Conservation (phyloP, 139 green algal genomes). For the Ostreobium quekettii region DNA sequence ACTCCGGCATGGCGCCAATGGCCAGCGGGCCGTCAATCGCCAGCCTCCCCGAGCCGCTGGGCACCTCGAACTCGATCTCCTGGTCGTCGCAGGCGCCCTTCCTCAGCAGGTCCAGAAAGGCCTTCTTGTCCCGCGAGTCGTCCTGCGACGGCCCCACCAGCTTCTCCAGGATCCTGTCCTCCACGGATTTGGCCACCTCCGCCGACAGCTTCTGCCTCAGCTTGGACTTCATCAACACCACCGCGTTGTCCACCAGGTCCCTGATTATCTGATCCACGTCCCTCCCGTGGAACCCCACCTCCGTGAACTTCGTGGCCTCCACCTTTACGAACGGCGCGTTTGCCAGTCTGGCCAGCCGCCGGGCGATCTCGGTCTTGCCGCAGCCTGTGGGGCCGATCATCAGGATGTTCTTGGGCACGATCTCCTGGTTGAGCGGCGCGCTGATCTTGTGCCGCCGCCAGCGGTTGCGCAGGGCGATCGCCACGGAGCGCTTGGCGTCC, state of each 20-base stretch:
- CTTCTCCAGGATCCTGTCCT: constrained; percentile 23
- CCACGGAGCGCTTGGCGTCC: constrained; percentile 86
- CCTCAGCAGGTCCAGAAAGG: constrained; percentile 3
- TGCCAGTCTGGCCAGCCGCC: constrained; percentile 84
- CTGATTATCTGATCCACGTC: constrained; percentile 96
- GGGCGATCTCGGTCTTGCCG: constrained; percentile 94
- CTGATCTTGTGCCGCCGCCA: constrained; percentile 78
- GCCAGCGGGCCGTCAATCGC: constrained; percentile 11
- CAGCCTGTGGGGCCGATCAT: constrained; percentile 90
- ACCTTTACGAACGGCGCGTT: constrained; percentile 96
- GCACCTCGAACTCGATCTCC: constrained; percentile 21
- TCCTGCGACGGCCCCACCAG: constrained; percentile 23
- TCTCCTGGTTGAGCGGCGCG: constrained; percentile 60
- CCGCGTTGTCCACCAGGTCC: constrained; percentile 81
- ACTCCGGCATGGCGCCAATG: neutral
- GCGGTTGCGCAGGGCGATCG: constrained; percentile 84
- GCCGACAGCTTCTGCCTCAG: constrained; percentile 21
- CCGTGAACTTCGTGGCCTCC: constrained; percentile 97
- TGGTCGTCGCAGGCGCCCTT: neutral
- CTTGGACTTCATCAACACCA: constrained; percentile 58
- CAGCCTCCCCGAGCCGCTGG: neutral
- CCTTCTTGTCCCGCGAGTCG: constrained; percentile 2
- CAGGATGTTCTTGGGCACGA: constrained; percentile 95
- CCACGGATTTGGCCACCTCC: constrained; percentile 19
- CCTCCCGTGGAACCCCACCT: constrained; percentile 92